A percentile compares a stretch with the other conserved stretches of the same genome.
These are phyloP conservation scores for Phaeotremella fagi DNA, from an alignment of 768 basidiomycete genomes.

Conservation along the genomic window DNA sequence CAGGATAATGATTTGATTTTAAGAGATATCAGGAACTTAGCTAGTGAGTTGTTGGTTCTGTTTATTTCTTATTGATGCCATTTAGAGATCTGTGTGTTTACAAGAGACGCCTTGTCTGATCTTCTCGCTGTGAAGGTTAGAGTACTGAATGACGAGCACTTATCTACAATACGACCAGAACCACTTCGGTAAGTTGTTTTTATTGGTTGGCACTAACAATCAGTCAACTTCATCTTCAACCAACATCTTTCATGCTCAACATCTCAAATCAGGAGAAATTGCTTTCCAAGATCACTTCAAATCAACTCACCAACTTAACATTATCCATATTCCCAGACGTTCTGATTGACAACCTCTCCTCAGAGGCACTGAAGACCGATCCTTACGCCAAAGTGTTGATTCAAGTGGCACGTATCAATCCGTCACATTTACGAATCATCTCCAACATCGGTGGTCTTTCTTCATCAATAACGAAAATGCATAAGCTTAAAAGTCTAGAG, in stretches of 20 bases:
- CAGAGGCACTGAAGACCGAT: not conserved
- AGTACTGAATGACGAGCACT: not conserved
- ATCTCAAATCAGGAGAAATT: not conserved
- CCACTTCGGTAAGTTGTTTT: not conserved
- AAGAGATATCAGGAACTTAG: not conserved
- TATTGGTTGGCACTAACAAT: not conserved
- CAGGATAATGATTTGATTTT: not conserved
- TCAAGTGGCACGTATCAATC: not conserved
- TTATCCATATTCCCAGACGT: slow-evolving; percentile 1
- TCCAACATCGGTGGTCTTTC: not conserved
- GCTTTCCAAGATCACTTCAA: not conserved
- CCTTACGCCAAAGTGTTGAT: not conserved
- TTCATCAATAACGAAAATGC: not conserved
- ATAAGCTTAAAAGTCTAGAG: not conserved
- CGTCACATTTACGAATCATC: not conserved
- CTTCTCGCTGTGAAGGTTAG: not conserved
- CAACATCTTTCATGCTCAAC: not conserved
- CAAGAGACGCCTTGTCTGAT: not conserved
- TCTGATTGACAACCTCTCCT: not conserved
- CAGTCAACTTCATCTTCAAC: not conserved
- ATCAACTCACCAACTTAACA: not conserved
- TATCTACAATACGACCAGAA: not conserved
- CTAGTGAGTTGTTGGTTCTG: not conserved
- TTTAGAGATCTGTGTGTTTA: not conserved
- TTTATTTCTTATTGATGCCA: not conserved